A percentile compares a stretch with the other conserved stretches of the same genome.
Conservation (phyloP, 1,139 yeast species). For the Groenewaldozyma auringiensis region DNA sequence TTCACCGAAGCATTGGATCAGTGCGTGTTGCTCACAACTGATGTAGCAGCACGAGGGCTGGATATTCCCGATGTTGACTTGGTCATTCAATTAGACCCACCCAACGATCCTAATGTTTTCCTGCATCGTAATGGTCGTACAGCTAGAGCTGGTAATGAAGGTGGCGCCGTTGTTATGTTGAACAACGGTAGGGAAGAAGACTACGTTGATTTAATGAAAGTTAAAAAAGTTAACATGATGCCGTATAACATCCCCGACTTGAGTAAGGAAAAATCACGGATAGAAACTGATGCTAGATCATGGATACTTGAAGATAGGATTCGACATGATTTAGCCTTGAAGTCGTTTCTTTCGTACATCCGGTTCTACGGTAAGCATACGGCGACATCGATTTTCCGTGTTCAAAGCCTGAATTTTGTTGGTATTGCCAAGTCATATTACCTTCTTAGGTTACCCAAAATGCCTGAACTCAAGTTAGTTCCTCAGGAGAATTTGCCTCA, state of each 20-base stretch:
- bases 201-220: slow-evolving; percentile 70
- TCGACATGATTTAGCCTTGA: slow-evolving; percentile 70
- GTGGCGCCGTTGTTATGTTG: slow-evolving; percentile 68
- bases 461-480: slow-evolving; percentile 77
- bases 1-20: slow-evolving; percentile 46
- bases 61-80: slow-evolving; percentile 90
- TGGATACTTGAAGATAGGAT: slow-evolving; percentile 70
- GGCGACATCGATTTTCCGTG: slow-evolving; percentile 84
- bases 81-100: slow-evolving; percentile 84
- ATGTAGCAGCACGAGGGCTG: slow-evolving; percentile 79
- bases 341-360: slow-evolving; percentile 76
- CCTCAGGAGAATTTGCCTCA: slow-evolving; percentile 34
- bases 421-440: slow-evolving; percentile 75
- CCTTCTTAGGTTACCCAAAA: slow-evolving; percentile 72
- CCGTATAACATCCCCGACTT: slow-evolving; percentile 29
- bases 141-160: slow-evolving; percentile 80
- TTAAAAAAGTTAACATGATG: slow-evolving; percentile 54
- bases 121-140: slow-evolving; percentile 90
- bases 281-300: slow-evolving; percentile 32
- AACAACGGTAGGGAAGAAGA: slow-evolving; percentile 73
- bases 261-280: slow-evolving; percentile 7
- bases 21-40: slow-evolving; percentile 51
- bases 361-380: slow-evolving; percentile 81
- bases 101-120: slow-evolving; percentile 82
- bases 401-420: slow-evolving; percentile 60